phyloP scores from a whole-genome alignment of 352 stramenopile genomes.

The Globisporangium emineosum region DNA sequence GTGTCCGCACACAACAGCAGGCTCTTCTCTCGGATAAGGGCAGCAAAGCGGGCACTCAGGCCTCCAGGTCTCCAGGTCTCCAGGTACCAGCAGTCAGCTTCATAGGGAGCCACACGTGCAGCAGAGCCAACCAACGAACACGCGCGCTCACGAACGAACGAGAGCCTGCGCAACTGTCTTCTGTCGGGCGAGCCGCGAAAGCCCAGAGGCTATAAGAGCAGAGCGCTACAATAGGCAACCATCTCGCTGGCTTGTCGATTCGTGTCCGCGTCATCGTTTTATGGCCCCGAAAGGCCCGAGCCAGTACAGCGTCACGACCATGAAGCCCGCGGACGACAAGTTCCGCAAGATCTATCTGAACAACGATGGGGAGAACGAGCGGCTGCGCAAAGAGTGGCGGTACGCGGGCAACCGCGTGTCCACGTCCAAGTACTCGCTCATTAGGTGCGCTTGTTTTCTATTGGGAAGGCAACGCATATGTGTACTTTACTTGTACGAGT shows the following conservation, averaged over 20 bases:
- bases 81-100: neutral
- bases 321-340: conserved; percentile 17
- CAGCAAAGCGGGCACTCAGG: neutral
- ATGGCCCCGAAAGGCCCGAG: conserved; percentile 9
- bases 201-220: neutral
- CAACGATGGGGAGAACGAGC: conserved; percentile 61
- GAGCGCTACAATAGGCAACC: too few relatives aligned
- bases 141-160: neutral
- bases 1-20: neutral
- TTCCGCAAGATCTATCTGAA: conserved; percentile 60
- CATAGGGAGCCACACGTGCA: neutral
- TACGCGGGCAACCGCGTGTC: conserved; percentile 76
- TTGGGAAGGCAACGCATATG: neutral
- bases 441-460: conserved; percentile 27
- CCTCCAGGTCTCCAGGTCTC: neutral
- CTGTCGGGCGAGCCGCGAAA: neutral
- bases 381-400: conserved; percentile 29
- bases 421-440: conserved; percentile 93
- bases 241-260: too few relatives aligned
- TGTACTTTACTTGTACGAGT: too few relatives aligned
- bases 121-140: neutral
- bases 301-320: conserved; percentile 5
- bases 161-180: neutral
- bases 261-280: conserved; percentile 1
- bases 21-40: neutral